Evolutionary conservation across 768 basidiomycete genomes (phyloP), one percentile per base, ranked within the genome.

Genomic region (Mrakia hoshinonis): DNA sequence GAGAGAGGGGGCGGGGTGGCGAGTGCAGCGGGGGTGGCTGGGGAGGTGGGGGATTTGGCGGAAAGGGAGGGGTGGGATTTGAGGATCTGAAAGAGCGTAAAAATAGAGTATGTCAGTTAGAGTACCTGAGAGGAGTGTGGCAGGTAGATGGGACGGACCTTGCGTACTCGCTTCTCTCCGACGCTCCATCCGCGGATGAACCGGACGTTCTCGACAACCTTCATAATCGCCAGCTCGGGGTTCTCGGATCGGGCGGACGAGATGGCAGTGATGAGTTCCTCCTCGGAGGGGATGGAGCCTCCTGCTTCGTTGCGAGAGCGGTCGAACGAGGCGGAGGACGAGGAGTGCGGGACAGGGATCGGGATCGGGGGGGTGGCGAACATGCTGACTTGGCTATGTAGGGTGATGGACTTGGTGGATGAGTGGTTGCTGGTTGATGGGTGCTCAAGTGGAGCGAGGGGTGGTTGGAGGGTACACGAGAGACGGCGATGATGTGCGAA

Each of bases 91-190:
- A 15, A 11, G 13, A 60, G 24, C n/a, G 7, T 29, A 65, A 10
- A 4, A 48, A 31, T 1, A 26, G 26, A 31, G 12, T 4, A n/a
- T 24, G 20, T 13, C 18, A 15, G 43, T 11, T 10, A 15, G 9
- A 24, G 4, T 11, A 26, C 2, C 12, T 22, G 20, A 61, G 34
- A 24, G 12, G 34, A 51, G 7, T 1, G 22, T 18, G 22, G 3
- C 6, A 1, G 1, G 12, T 31, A 49, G 5, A 18, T 4, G 20
- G 36, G n/a, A 49, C 64, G 29, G 1, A 66, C 64, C 48, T 66
- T 66, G 18, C 46, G 47, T 7, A 66, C 20, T 34, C 64, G 47
- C 48, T 66, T 66, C 48, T 66, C 64, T 3, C 64, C 64, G 22
- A 66, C 43, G 31, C 43, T 66, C 64, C 64, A 66, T 6, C 43